A percentile compares a stretch with the other conserved stretches of the same genome.
Evolutionary conservation across 1,284 basidiomycete genomes (phyloP).

Genomic region (Ustilago loliicola): DNA sequence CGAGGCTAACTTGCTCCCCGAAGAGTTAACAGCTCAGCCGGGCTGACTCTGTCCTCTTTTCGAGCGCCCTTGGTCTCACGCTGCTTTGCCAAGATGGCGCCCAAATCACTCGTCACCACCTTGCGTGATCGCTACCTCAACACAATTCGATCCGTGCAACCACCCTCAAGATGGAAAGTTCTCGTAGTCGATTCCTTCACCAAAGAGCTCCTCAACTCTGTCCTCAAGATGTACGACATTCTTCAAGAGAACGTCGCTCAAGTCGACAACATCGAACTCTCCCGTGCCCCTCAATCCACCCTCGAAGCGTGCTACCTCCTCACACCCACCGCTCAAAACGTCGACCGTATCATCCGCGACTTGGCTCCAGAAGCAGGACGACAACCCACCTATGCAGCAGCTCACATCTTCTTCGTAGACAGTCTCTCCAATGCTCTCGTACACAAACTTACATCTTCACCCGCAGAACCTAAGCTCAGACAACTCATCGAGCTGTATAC

Average conservation of each 20-base stretch:
- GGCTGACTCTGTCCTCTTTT: no score
- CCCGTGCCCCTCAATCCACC: constrained; percentile 52
- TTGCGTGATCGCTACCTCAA: constrained; percentile 62
- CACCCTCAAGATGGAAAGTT: constrained; percentile 83
- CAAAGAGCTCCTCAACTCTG: constrained; percentile 84
- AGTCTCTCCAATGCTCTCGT: constrained; percentile 74
- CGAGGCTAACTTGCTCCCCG: no score
- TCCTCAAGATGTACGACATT: constrained; percentile 82
- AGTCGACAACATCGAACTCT: constrained; percentile 67
- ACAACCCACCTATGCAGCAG: constrained; percentile 81
- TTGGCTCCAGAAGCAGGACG: constrained; percentile 49
- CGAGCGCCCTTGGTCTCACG: no score
- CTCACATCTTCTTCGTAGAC: constrained; percentile 95
- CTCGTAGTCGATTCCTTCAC: constrained; percentile 94
- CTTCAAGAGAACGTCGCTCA: constrained; percentile 67
- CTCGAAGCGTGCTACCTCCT: constrained; percentile 79
- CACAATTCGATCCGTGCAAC: constrained; percentile 67
- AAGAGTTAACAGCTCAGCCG: no score
- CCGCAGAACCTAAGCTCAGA: constrained; percentile 63
- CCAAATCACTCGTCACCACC: constrained; percentile 51
- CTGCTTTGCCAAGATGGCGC: constrained; percentile 35
- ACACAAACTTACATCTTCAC: constrained; percentile 64
- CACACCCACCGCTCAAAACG: constrained; percentile 93
- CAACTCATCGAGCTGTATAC: constrained; percentile 69
- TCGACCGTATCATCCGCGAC: constrained; percentile 82